Percentiles rank a stretch among this genome's conserved stretches.
phyloP scores from a whole-genome alignment of 2,329 filamentous ascomycete genomes.

The Fusarium mexicanum region DNA sequence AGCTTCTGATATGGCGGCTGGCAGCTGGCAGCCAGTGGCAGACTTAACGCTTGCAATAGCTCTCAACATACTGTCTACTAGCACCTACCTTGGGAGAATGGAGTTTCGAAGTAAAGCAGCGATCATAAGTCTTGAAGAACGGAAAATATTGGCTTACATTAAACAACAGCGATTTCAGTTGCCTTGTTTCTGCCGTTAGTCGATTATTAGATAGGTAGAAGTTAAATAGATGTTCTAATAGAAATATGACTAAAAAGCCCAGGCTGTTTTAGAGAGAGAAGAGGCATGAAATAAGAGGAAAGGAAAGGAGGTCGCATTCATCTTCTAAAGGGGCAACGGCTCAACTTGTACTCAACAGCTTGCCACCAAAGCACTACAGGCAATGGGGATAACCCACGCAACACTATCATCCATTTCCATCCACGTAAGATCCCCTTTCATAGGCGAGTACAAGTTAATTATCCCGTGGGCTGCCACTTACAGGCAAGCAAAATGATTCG shows the following conservation, averaged over 20 bases:
- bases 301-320: neutral
- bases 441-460: conserved; percentile 9
- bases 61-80: neutral
- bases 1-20: conserved; percentile 25
- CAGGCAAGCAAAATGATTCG: conserved; percentile 26
- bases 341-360: conserved; percentile 32
- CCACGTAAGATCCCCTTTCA: conserved; percentile 6
- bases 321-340: conserved; percentile 2
- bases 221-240: neutral
- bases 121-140: neutral
- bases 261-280: neutral
- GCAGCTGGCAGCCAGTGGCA: conserved; percentile 23
- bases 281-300: neutral
- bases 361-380: conserved; percentile 18
- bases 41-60: conserved; percentile 2
- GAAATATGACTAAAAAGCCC: neutral
- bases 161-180: neutral
- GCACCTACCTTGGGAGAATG: neutral
- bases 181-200: neutral
- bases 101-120: neutral
- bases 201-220: conserved; percentile 14
- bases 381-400: conserved; percentile 7
- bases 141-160: conserved; percentile 12
- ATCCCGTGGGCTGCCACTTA: conserved; percentile 3
- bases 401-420: conserved; percentile 5